Base-by-base conservation (phyloP, 2,329 filamentous ascomycete genomes). In the Sclerotinia subarctica region DNA sequence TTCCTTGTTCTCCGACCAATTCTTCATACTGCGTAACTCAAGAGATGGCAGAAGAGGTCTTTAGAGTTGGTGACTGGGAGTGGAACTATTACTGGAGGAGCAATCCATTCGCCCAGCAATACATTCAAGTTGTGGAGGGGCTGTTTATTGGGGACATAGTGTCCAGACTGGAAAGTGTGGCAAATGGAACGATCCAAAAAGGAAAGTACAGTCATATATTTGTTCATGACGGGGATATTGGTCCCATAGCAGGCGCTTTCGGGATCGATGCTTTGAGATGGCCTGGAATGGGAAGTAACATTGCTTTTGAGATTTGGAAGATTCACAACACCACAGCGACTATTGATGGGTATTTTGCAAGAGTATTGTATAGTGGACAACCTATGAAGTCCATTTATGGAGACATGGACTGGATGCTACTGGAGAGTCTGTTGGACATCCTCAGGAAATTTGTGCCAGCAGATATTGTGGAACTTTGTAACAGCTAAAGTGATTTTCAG, bases 61-160 rank as follows among this genome's bases (percentile, higher is more conserved):
- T 80, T 70, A 78, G 79, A 42, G 78, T 78, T 1, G 79, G 79
- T 7, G 79, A 80, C 59, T 80, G 79, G 79, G 78, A 79, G 64
- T 80, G 78, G 77, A 80, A 80, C 58, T 80, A 79, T 70, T 79
- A 77, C 71, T 80, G 77, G 78, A 76, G 78, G 10, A 70, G 70
- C 4, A 79, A 77, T 52, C 72, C 74, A 0, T 74, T 79, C 52
- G 78, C 73, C 4, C 73, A 71, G n/a, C 73, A 73, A 57, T 80
- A 80, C 53, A 80, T 80, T 47, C 77, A 78, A 65, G 69, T 77
- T 2, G 75, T 78, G 1, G 76, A 79, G 65, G 78, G 78, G 11
- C 67, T 79, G 15, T 80, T 80, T 38, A 78, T 80, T 49, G 75
- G 76, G 0, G 78, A 80, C 66, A 75, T 80, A 1, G 63, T 80